A percentile compares a stretch with the other conserved stretches of the same genome.
Conservation (phyloP, 129 eudicot species). For the Mikania micrantha region DNA sequence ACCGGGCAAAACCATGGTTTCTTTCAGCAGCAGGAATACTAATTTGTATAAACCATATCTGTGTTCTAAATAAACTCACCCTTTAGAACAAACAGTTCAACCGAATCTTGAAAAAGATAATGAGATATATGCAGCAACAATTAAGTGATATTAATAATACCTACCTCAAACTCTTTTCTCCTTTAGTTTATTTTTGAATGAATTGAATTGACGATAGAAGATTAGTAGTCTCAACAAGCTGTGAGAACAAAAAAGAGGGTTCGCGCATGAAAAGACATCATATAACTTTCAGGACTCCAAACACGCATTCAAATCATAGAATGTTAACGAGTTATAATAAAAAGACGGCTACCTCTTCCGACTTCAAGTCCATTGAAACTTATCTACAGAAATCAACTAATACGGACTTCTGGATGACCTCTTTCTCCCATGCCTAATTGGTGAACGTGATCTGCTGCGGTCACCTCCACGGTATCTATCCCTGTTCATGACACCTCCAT, state of each 20-base stretch:
- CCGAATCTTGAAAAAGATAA: slow-evolving; percentile 20
- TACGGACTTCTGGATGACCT: slow-evolving; percentile 54
- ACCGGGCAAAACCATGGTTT: slow-evolving; percentile 36
- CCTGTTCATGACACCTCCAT: slow-evolving; percentile 76
- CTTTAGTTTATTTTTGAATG: slow-evolving; percentile 49
- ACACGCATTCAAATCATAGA: slow-evolving; percentile 44
- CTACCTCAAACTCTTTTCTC: slow-evolving; percentile 83
- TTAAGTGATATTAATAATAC: slow-evolving; percentile 28
- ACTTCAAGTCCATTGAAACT: slow-evolving; percentile 37
- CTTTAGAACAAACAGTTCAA: slow-evolving; percentile 28
- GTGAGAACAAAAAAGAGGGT: slow-evolving; percentile 74
- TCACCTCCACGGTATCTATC: slow-evolving; percentile 59
- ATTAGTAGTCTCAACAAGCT: slow-evolving; percentile 73
- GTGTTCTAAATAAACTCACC: slow-evolving; percentile 33
- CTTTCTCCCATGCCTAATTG: slow-evolving; percentile 49
- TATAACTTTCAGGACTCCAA: slow-evolving; percentile 32
- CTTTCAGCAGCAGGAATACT: slow-evolving; percentile 49
- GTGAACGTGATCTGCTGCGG: slow-evolving; percentile 82
- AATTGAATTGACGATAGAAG: slow-evolving; percentile 55
- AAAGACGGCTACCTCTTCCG: slow-evolving; percentile 71
- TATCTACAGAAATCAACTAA: slow-evolving; percentile 38
- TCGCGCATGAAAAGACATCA: slow-evolving; percentile 28
- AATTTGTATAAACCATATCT: slow-evolving; percentile 36
- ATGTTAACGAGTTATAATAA: slow-evolving; percentile 13
- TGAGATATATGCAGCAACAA: slow-evolving; percentile 28